Conservation (phyloP, 1,284 basidiomycete species). For the Rhodofomes roseus region DNA sequence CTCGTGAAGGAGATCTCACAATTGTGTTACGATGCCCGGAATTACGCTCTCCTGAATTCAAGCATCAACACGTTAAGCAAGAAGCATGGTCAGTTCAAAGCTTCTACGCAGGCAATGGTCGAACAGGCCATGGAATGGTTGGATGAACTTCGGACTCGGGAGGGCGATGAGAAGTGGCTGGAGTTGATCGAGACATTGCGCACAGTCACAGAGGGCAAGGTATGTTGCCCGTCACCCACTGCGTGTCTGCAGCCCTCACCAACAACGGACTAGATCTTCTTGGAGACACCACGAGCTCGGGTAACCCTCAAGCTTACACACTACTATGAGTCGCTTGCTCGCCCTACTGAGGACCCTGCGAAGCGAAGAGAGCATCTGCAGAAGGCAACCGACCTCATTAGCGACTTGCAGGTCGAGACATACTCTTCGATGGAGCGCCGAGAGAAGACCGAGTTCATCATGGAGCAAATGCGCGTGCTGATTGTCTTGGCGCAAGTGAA, state of each 20-base stretch:
- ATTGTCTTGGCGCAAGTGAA: constrained; percentile 71
- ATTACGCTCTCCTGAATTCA: constrained; percentile 71
- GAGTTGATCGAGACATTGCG: constrained; percentile 87
- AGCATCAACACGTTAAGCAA: constrained; percentile 79
- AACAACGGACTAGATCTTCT: constrained; percentile 69
- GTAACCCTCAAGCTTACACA: constrained; percentile 84
- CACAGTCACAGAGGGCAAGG: constrained; percentile 95
- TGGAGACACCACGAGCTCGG: constrained; percentile 95
- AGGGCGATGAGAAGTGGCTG: constrained; percentile 77
- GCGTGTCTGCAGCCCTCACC: too few relatives aligned
- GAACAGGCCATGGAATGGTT: constrained; percentile 83
- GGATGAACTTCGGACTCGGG: constrained; percentile 63
- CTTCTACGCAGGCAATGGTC: constrained; percentile 86
- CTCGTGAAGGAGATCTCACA: constrained; percentile 75
- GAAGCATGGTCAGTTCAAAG: constrained; percentile 98
- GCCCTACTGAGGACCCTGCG: constrained; percentile 38
- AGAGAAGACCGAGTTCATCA: constrained; percentile 98
- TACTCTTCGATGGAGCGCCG: constrained; percentile 97
- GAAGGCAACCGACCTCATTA: constrained; percentile 85
- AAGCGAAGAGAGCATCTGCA: constrained; percentile 64
- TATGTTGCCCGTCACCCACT: constrained; percentile 28
- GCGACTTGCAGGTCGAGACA: constrained; percentile 97
- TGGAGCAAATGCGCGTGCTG: constrained; percentile 95
- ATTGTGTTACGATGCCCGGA: constrained; percentile 69
- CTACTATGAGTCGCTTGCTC: constrained; percentile 74